A percentile compares a stretch with the other conserved stretches of the same genome.
phyloP scores from a whole-genome alignment of 768 basidiomycete species.

The Collybiopsis confluens region DNA sequence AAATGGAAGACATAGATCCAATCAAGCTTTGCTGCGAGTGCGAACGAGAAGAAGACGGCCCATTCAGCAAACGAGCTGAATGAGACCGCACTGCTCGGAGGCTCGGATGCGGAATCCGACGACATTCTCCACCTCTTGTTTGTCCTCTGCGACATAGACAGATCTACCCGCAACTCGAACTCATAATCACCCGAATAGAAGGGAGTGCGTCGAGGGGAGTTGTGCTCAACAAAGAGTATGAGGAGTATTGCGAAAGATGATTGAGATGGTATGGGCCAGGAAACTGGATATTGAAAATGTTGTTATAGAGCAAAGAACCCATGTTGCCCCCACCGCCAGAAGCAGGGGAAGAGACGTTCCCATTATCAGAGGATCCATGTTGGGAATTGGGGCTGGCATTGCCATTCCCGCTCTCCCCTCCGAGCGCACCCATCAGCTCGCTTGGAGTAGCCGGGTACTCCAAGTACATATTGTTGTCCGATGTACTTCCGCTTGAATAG shows the following conservation, averaged over 20 bases:
- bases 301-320: slow-evolving; percentile 16
- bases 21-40: no score
- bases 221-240: slow-evolving; percentile 14
- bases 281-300: slow-evolving; percentile 40
- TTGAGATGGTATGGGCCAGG: slow-evolving; percentile 78
- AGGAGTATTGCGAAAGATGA: slow-evolving; percentile 51
- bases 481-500: neutral
- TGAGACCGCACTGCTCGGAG: slow-evolving; percentile 60
- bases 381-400: no score
- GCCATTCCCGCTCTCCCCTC: slow-evolving; percentile 9
- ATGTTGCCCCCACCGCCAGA: no score
- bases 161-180: no score
- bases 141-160: slow-evolving; percentile 25
- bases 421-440: slow-evolving; percentile 42
- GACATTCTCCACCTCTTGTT: slow-evolving; percentile 75
- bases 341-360: no score
- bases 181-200: slow-evolving; percentile 29
- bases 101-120: slow-evolving; percentile 46
- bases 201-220: slow-evolving; percentile 41
- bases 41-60: slow-evolving; percentile 47
- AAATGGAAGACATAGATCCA: no score
- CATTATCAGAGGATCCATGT: no score
- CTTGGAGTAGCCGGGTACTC: neutral
- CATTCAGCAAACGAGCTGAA: slow-evolving; percentile 58
- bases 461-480: neutral